A percentile compares a stretch with the other conserved stretches of the same genome.
phyloP scores from a whole-genome alignment of 2,329 filamentous ascomycete genomes.

The Hypomyces perniciosus region DNA sequence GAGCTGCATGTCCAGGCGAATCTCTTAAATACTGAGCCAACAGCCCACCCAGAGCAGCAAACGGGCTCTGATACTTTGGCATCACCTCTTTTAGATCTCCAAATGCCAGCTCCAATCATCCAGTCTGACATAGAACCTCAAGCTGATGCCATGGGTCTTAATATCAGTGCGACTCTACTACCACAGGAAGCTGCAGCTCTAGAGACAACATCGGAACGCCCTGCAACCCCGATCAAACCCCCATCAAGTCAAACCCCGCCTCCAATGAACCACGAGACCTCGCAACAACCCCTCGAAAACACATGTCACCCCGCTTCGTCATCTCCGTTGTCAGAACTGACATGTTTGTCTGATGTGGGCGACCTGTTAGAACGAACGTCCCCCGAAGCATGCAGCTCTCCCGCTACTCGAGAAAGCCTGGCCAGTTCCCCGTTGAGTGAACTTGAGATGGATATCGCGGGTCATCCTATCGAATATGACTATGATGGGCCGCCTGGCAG shows the following conservation, averaged over 20 bases:
- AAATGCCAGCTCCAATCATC: not conserved
- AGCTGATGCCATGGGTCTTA: too few species aligned
- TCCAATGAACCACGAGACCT: not conserved
- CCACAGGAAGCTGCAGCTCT: too few species aligned
- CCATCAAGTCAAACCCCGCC: not conserved
- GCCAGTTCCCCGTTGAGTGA: slow-evolving; percentile 23
- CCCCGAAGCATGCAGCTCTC: not conserved
- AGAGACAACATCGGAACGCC: too few species aligned
- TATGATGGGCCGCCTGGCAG: slow-evolving; percentile 27
- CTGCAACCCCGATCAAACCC: not conserved
- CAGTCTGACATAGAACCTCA: not conserved
- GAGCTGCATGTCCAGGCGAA: too few species aligned
- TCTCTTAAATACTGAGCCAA: too few species aligned
- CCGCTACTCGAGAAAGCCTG: slow-evolving; percentile 7
- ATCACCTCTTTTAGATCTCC: not conserved
- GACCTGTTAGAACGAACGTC: slow-evolving; percentile 2
- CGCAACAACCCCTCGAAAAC: not conserved
- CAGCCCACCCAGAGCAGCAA: too few species aligned
- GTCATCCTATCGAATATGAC: slow-evolving; percentile 19
- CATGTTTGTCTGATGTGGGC: not conserved
- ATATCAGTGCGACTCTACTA: too few species aligned
- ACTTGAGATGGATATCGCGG: slow-evolving; percentile 15
- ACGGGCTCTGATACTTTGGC: too few species aligned
- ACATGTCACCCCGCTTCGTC: not conserved
- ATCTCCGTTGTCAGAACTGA: not conserved